A percentile compares a stretch with the other conserved stretches of the same genome.
phyloP scores from a whole-genome alignment of 805 yeast species.

The Suhomyces pyralidae region DNA sequence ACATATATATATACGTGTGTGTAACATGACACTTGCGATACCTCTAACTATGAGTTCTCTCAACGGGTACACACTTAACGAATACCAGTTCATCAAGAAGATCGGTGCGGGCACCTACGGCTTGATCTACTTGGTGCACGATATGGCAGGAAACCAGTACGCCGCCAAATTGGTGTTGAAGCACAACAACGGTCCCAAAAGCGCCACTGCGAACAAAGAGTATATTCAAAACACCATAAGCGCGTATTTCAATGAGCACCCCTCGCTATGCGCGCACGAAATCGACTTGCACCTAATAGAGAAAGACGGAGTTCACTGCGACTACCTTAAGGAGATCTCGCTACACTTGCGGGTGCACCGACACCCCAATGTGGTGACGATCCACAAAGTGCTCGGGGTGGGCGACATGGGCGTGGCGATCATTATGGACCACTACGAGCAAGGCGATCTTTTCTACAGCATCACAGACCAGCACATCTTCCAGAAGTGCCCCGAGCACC shows the following conservation, averaged over 20 bases:
- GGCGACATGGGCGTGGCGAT: conserved; percentile 56
- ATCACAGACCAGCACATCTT: conserved; percentile 75
- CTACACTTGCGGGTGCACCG: conserved; percentile 71
- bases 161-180: conserved; percentile 75
- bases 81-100: conserved; percentile 43
- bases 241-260: conserved; percentile 16
- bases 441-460: conserved; percentile 83
- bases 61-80: conserved; percentile 25
- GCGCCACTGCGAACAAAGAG: conserved; percentile 27
- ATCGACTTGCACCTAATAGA: conserved; percentile 24
- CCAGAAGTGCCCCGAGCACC: conserved; percentile 45
- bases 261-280: conserved; percentile 13
- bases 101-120: conserved; percentile 89
- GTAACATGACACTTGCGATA: too few relatives aligned
- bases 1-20: not conserved
- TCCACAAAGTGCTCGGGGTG: conserved; percentile 68
- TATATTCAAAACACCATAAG: conserved; percentile 26
- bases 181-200: conserved; percentile 26
- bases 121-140: conserved; percentile 66
- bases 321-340: conserved; percentile 61
- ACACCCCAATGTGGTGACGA: conserved; percentile 75
- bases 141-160: conserved; percentile 45
- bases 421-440: conserved; percentile 80
- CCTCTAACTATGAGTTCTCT: not conserved
- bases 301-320: conserved; percentile 23